These are phyloP conservation scores for Pythium periplocum DNA, from an alignment of 352 stramenopile genomes.

Conservation along the genomic window DNA sequence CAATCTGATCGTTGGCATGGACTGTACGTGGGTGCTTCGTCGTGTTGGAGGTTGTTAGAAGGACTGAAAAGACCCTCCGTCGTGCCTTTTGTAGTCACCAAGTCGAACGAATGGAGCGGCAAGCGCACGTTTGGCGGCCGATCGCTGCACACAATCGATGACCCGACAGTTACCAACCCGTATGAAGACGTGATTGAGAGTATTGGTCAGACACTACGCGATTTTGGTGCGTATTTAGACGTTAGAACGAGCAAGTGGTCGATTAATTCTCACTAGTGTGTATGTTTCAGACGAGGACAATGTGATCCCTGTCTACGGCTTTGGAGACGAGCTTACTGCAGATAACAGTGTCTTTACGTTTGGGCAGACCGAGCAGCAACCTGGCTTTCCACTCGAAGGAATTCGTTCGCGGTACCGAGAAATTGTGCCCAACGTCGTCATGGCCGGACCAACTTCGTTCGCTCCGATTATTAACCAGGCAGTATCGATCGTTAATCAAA, in stretches of 20 bases:
- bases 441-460: slow-evolving; percentile 82
- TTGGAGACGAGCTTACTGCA: slow-evolving; percentile 76
- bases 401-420: slow-evolving; percentile 70
- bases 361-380: slow-evolving; percentile 21
- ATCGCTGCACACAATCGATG: slow-evolving; percentile 63
- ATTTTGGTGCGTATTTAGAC: slow-evolving; percentile 49
- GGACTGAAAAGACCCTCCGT: background rate
- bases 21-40: slow-evolving; percentile 49
- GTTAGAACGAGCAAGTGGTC: slow-evolving; percentile 3
- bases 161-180: slow-evolving; percentile 43
- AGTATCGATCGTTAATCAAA: slow-evolving; percentile 73
- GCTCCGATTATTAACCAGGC: slow-evolving; percentile 83
- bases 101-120: slow-evolving; percentile 87
- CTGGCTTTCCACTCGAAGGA: slow-evolving; percentile 56
- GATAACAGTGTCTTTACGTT: slow-evolving; percentile 81
- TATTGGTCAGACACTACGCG: slow-evolving; percentile 58
- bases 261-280: background rate
- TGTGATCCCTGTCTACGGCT: slow-evolving; percentile 76
- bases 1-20: slow-evolving; percentile 83
- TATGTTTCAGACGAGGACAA: slow-evolving; percentile 73
- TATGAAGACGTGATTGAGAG: slow-evolving; percentile 86
- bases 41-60: background rate
- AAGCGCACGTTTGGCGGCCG: slow-evolving; percentile 72
- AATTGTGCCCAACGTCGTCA: slow-evolving; percentile 62
- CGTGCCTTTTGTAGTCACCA: slow-evolving; percentile 52